Conservation (phyloP, 1,139 yeast species). For the Lodderomyces theae region DNA sequence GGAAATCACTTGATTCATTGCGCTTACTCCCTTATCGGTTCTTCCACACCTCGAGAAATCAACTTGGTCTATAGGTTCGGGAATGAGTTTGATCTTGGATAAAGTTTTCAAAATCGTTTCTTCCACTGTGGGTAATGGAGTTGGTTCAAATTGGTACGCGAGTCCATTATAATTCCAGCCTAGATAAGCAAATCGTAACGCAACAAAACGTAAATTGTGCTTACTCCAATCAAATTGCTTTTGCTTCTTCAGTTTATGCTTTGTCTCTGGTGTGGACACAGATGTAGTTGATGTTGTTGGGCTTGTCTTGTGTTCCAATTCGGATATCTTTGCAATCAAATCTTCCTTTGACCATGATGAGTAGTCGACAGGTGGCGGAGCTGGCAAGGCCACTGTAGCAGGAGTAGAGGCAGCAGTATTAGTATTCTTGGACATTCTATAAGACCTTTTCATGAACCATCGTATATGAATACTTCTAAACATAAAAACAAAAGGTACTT, state of each 20-base stretch:
- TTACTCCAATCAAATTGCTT: slow-evolving; percentile 68
- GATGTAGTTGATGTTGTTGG: not conserved
- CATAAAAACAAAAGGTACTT: not conserved
- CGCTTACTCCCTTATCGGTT: slow-evolving; percentile 96
- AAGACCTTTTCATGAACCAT: slow-evolving; percentile 6
- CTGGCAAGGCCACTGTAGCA: too few species aligned
- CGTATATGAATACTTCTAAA: not conserved
- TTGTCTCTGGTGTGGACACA: slow-evolving; percentile 1
- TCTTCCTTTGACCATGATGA: slow-evolving; percentile 52
- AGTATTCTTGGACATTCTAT: not conserved
- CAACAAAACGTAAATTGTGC: slow-evolving; percentile 67
- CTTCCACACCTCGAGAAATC: slow-evolving; percentile 91
- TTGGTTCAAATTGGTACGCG: slow-evolving; percentile 72
- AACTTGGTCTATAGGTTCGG: slow-evolving; percentile 59
- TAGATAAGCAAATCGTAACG: slow-evolving; percentile 77
- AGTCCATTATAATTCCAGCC: slow-evolving; percentile 96
- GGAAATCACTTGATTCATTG: slow-evolving; percentile 92
- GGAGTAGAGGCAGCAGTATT: slow-evolving; percentile 3
- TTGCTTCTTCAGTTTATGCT: slow-evolving; percentile 22
- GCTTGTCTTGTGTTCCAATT: slow-evolving; percentile 37
- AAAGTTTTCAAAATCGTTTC: slow-evolving; percentile 70
- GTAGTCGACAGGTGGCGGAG: too few species aligned
- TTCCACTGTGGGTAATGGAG: slow-evolving; percentile 87
- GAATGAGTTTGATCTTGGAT: slow-evolving; percentile 62
- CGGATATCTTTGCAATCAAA: slow-evolving; percentile 45